phyloP scores from a whole-genome alignment of 768 basidiomycete species.

The Panellus pusillus region DNA sequence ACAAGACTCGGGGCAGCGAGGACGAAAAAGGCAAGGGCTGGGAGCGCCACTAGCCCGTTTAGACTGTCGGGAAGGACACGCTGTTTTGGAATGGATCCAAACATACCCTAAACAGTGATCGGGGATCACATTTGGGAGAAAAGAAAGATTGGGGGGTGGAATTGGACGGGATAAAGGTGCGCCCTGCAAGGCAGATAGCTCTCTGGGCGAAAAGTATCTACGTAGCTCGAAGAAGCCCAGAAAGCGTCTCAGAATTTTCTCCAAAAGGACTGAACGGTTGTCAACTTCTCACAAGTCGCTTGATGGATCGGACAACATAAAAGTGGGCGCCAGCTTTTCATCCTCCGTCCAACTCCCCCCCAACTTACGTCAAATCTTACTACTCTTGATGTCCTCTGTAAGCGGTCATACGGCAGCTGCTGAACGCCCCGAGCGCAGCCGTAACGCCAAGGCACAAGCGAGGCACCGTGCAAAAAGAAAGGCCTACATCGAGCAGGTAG shows the following conservation, averaged over 20 bases:
- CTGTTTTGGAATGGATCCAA: conserved; percentile 1
- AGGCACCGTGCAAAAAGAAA: conserved; percentile 90
- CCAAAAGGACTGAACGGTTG: conserved; percentile 18
- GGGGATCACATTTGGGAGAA: not conserved
- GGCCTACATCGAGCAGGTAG: conserved; percentile 88
- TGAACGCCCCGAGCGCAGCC: conserved; percentile 80
- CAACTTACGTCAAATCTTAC: conserved; percentile 46
- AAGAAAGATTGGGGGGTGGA: not conserved
- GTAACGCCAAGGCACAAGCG: conserved; percentile 87
- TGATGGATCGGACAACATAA: conserved; percentile 21
- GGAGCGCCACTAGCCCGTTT: conserved; percentile 19
- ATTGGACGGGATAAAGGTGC: not conserved
- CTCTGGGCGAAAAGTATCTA: conserved; percentile 9
- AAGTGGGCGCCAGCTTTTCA: conserved; percentile 18
- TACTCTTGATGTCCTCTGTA: conserved; percentile 56
- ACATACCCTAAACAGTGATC: conserved; percentile 9
- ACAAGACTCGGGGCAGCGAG: not conserved
- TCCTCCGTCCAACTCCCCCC: conserved; percentile 50
- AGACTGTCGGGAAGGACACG: conserved; percentile 14
- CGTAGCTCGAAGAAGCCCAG: conserved; percentile 19
- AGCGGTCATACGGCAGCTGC: conserved; percentile 53
- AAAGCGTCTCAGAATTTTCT: not conserved
- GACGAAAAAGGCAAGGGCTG: not conserved
- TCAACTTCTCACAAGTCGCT: conserved; percentile 18
- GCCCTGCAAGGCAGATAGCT: not conserved